These are phyloP conservation scores for Triticum urartu DNA, from an alignment of 176 grass and related monocot genomes.

Conservation along the genomic window DNA sequence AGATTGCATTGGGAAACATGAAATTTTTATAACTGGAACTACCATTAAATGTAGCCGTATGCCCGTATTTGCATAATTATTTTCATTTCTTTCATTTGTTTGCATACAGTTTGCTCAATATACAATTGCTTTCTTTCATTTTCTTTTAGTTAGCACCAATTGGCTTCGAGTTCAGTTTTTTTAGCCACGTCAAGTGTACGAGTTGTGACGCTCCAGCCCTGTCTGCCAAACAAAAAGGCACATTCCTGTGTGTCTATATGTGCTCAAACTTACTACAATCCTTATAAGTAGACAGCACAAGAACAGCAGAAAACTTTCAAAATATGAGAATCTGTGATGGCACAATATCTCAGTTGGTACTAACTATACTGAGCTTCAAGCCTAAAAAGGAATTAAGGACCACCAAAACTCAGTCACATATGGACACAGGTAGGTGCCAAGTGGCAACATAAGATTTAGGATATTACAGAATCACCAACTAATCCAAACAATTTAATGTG, in stretches of 20 bases:
- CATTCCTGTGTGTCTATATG: background rate
- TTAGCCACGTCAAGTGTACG: background rate
- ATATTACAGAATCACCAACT: background rate
- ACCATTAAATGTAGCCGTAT: background rate
- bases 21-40: background rate
- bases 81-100: background rate
- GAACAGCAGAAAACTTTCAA: background rate
- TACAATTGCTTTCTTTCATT: background rate
- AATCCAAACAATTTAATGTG: background rate
- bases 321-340: background rate
- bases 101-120: background rate
- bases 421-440: background rate
- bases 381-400: background rate
- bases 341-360: background rate
- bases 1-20: background rate
- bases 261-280: background rate
- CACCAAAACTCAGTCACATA: background rate
- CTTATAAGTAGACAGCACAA: slow-evolving; percentile 1
- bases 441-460: background rate
- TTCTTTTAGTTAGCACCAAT: background rate
- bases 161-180: background rate
- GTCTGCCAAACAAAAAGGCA: slow-evolving; percentile 20
- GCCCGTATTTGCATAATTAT: background rate
- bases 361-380: slow-evolving; percentile 4
- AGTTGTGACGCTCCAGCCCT: background rate